Percentiles rank a stretch among this genome's conserved stretches.
Conservation (phyloP, 371 early-diverging fungal species). For the Mucor lusitanicus region DNA sequence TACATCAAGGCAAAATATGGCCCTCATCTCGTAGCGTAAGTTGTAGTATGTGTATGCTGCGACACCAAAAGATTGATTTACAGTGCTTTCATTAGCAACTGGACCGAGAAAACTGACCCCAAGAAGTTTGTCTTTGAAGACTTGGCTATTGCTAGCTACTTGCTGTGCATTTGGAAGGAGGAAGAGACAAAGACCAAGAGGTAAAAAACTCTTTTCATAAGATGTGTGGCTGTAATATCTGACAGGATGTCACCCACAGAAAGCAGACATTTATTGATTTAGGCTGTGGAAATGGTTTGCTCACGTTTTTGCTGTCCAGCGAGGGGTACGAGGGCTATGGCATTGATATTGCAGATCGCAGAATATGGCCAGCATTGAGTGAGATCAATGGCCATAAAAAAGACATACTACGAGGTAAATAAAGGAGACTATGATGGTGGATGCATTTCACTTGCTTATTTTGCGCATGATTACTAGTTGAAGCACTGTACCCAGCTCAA, state of each 20-base stretch:
- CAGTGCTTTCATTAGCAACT: constrained; percentile 35
- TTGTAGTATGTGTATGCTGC: neutral
- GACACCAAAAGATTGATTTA: neutral
- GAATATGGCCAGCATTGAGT: constrained; percentile 68
- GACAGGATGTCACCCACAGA: constrained; percentile 13
- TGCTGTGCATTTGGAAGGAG: constrained; percentile 73
- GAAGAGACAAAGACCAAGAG: constrained; percentile 35
- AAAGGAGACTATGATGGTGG: neutral
- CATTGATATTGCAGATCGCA: constrained; percentile 76
- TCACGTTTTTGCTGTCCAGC: constrained; percentile 75
- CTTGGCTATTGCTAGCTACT: constrained; percentile 81
- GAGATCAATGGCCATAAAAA: constrained; percentile 13
- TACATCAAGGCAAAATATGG: constrained; percentile 71
- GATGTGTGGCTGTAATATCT: neutral
- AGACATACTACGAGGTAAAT: constrained; percentile 42
- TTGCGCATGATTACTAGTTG: constrained; percentile 38
- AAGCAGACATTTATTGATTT: constrained; percentile 80
- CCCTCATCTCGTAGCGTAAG: constrained; percentile 45
- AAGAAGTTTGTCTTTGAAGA: constrained; percentile 86
- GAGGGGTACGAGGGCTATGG: constrained; percentile 85
- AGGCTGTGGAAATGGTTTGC: constrained; percentile 91
- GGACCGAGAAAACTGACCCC: constrained; percentile 85
- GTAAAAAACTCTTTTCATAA: neutral
- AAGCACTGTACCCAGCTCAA: constrained; percentile 63
- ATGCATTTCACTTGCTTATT: neutral